These are phyloP conservation scores for Phascolomyces articulosus DNA, from an alignment of 371 early-diverging fungal genomes.

Conservation along the genomic window DNA sequence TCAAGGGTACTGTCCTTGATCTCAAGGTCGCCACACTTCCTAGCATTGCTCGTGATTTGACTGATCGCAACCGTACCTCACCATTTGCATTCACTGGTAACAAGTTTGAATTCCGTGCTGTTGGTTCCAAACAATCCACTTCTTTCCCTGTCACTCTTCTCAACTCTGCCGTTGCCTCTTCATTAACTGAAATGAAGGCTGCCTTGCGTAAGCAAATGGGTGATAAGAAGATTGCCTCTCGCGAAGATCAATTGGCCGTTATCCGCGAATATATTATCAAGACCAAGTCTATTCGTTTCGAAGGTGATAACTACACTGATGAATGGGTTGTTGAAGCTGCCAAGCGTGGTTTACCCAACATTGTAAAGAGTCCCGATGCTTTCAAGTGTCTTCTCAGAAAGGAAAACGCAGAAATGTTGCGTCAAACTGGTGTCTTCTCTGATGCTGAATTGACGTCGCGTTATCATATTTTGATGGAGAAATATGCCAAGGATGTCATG, in stretches of 20 bases:
- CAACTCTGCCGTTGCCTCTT: conserved; percentile 91
- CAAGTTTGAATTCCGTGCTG: conserved; percentile 99
- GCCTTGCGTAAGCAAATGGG: conserved; percentile 81
- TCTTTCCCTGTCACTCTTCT: conserved; percentile 93
- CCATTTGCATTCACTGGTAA: conserved; percentile 99
- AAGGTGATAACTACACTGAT: conserved; percentile 94
- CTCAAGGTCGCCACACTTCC: conserved; percentile 94
- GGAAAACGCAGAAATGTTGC: conserved; percentile 78
- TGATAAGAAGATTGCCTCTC: conserved; percentile 73
- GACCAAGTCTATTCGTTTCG: conserved; percentile 92
- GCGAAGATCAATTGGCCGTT: conserved; percentile 86
- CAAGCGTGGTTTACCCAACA: conserved; percentile 93
- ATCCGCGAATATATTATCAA: conserved; percentile 81
- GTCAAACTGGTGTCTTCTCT: conserved; percentile 82
- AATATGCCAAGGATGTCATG: conserved; percentile 93
- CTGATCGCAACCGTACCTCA: conserved; percentile 98
- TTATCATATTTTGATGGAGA: conserved; percentile 93
- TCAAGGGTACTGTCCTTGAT: conserved; percentile 94
- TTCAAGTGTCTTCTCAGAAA: conserved; percentile 78
- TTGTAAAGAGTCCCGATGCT: conserved; percentile 85
- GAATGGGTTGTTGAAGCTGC: conserved; percentile 82
- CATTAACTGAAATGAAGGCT: conserved; percentile 74
- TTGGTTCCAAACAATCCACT: conserved; percentile 97
- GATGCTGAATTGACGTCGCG: conserved; percentile 88
- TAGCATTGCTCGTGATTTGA: conserved; percentile 91